phyloP scores from a whole-genome alignment of 2,329 filamentous ascomycete species.

The Fusarium albidum region DNA sequence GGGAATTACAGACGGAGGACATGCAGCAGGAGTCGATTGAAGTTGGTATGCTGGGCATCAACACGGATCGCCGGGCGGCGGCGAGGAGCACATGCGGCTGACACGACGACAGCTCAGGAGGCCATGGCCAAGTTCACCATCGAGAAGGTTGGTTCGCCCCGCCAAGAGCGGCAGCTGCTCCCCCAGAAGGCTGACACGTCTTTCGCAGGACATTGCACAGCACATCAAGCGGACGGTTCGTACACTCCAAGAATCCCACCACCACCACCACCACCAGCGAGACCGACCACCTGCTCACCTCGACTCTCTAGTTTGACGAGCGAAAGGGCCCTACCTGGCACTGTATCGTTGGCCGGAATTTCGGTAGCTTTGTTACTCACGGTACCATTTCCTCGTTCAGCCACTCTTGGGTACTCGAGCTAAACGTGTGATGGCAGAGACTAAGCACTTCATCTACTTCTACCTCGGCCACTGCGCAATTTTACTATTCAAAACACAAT shows the following conservation, averaged over 20 bases:
- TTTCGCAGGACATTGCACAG: conserved; percentile 84
- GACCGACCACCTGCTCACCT: conserved; percentile 22
- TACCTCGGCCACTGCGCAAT: conserved; percentile 99
- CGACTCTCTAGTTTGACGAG: conserved; percentile 84
- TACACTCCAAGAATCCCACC: conserved; percentile 18
- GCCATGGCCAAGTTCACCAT: conserved; percentile 70
- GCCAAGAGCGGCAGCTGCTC: conserved; percentile 2
- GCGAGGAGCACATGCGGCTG: conserved; percentile 36
- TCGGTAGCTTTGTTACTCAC: conserved; percentile 98
- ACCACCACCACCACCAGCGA: no score
- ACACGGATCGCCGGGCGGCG: conserved; percentile 5
- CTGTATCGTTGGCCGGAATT: conserved; percentile 98
- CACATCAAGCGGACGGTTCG: conserved; percentile 90
- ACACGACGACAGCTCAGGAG: conserved; percentile 60
- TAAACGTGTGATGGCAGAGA: conserved; percentile 68
- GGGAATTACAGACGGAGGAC: conserved; percentile 78
- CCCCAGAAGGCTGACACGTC: conserved; percentile 25
- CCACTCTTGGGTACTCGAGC: conserved; percentile 8
- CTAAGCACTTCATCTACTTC: conserved; percentile 99
- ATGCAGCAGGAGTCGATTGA: conserved; percentile 97
- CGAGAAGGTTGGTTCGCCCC: conserved; percentile 59
- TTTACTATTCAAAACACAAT: conserved; percentile 99
- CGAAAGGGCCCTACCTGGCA: conserved; percentile 99
- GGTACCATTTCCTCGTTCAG: conserved; percentile 73
- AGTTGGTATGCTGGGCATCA: conserved; percentile 74